Evolutionary conservation across 208 protist species (phyloP).

Genomic region (Wallacemonas sp.): DNA sequence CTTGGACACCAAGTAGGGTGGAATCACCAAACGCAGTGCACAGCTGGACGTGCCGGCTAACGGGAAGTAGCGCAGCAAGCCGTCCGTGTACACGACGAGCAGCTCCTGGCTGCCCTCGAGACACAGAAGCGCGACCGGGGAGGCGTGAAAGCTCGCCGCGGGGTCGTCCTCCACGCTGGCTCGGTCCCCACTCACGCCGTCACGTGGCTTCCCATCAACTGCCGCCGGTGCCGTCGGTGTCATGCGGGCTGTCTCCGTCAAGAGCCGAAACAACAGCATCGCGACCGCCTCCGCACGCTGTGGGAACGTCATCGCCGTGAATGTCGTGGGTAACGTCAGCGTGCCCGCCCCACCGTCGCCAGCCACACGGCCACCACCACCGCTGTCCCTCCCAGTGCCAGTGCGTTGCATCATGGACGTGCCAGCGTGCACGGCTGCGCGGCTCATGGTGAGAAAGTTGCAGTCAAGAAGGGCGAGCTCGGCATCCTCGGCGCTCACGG

Average conservation of each 20-base stretch:
- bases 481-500: background rate
- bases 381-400: background rate
- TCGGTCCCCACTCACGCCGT: background rate
- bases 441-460: background rate
- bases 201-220: background rate
- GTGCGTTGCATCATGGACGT: background rate
- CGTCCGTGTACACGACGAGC: slow-evolving; percentile 69
- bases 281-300: slow-evolving; percentile 29
- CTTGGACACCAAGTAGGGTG: slow-evolving; percentile 56
- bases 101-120: slow-evolving; percentile 58
- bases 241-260: slow-evolving; percentile 11
- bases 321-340: slow-evolving; percentile 51
- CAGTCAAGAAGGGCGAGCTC: background rate
- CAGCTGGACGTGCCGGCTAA: slow-evolving; percentile 48
- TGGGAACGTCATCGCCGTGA: slow-evolving; percentile 9
- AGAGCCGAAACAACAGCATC: slow-evolving; percentile 50
- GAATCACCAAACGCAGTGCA: slow-evolving; percentile 62
- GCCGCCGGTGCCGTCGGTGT: background rate
- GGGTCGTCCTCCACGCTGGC: background rate
- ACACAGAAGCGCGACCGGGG: slow-evolving; percentile 58
- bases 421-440: background rate
- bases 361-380: no score
- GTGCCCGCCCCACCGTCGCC: no score
- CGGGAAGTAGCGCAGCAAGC: slow-evolving; percentile 65
- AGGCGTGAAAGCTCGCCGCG: slow-evolving; percentile 42